Evolutionary conservation across 2,329 filamentous ascomycete species (phyloP).

Genomic region (Venturia oleaginea): DNA sequence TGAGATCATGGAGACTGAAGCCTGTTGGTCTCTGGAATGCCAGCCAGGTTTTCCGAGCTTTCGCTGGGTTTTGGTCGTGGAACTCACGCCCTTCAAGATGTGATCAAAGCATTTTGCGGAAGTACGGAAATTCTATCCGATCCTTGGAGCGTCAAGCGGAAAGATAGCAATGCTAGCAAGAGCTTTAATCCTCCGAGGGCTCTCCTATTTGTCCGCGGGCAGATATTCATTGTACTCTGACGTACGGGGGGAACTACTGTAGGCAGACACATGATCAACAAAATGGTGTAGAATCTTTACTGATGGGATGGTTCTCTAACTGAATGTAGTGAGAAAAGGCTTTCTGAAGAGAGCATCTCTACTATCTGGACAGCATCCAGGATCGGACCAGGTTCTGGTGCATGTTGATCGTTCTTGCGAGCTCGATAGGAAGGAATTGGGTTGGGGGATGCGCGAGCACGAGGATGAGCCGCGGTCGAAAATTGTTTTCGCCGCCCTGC

Average conservation of each 20-base stretch:
- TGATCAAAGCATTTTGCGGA: background rate
- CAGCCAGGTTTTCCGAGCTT: background rate
- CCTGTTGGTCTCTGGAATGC: background rate
- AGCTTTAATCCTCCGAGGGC: background rate
- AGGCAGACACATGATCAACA: background rate
- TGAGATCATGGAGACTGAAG: background rate
- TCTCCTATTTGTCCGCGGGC: background rate
- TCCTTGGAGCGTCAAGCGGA: background rate
- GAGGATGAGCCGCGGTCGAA: background rate
- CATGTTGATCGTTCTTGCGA: background rate
- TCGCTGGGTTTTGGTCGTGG: background rate
- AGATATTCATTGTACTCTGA: background rate
- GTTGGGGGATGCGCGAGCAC: background rate
- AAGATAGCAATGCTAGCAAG: background rate
- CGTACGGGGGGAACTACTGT: background rate
- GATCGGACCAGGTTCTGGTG: background rate
- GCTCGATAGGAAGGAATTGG: background rate
- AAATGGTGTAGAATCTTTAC: background rate
- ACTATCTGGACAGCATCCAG: background rate
- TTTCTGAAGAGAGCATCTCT: background rate
- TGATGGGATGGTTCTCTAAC: no score
- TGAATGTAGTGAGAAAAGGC: background rate
- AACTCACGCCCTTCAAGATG: background rate
- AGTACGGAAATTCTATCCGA: background rate
- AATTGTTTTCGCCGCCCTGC: background rate